Evolutionary conservation across 2,329 filamentous ascomycete species (phyloP).

Genomic region (Colletotrichum sp.): DNA sequence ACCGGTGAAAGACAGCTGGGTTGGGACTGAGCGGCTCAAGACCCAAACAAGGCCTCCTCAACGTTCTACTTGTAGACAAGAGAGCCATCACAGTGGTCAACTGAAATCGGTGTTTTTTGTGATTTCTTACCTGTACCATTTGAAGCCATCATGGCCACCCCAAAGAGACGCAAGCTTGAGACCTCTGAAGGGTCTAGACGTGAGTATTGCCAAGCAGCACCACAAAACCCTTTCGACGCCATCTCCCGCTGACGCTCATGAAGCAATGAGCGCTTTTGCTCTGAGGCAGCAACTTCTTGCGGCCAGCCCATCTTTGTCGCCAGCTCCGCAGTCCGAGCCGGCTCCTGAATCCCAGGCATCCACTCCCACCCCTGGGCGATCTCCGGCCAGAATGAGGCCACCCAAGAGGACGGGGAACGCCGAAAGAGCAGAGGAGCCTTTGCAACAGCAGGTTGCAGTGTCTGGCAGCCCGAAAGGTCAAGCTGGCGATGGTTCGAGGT

Average conservation of each 20-base stretch:
- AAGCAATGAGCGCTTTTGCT: conserved; percentile 50
- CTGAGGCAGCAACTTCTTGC: conserved; percentile 40
- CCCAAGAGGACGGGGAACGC: not conserved
- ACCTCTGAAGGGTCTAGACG: conserved; percentile 30
- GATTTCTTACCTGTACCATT: not conserved
- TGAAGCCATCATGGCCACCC: conserved; percentile 30
- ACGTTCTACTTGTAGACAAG: not conserved
- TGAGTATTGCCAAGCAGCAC: conserved; percentile 27
- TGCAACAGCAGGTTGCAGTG: not conserved
- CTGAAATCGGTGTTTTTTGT: not conserved
- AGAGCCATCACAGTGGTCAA: not conserved
- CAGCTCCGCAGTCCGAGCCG: not conserved
- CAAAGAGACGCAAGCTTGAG: conserved; percentile 49
- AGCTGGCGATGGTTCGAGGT: not conserved
- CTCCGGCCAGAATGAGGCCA: not conserved
- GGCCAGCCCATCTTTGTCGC: conserved; percentile 11
- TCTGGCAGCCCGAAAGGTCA: not conserved
- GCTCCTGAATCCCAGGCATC: not conserved
- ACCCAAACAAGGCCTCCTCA: not conserved
- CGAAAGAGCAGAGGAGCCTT: not conserved
- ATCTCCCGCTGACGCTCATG: conserved; percentile 13
- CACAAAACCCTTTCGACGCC: not conserved
- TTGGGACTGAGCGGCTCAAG: not conserved
- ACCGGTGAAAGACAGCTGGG: not conserved
- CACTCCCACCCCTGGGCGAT: not conserved